Conservation (phyloP, 768 basidiomycete genomes). For the Favolaschia claudopus region DNA sequence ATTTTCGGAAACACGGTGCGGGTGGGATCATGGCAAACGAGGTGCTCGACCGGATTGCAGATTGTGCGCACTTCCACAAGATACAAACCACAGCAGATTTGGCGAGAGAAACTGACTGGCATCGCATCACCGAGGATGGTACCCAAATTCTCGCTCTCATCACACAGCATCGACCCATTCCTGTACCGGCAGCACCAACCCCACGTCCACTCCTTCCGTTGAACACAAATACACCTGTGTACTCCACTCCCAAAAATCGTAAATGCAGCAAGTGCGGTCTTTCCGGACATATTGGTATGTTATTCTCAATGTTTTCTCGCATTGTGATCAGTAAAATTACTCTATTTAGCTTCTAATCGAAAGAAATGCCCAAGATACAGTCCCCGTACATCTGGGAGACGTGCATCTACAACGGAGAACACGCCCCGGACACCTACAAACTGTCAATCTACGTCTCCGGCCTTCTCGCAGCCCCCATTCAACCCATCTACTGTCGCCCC, state of each 20-base stretch:
- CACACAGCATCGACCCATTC: not conserved
- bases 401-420: not conserved
- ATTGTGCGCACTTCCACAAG: slow-evolving; percentile 1
- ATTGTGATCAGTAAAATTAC: not conserved
- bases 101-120: not conserved
- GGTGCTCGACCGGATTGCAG: not conserved
- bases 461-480: too few species aligned
- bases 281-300: not conserved
- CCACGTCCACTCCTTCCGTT: not conserved
- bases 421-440: not conserved
- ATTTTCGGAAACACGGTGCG: not conserved
- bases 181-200: not conserved
- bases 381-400: not conserved
- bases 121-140: not conserved
- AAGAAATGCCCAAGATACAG: not conserved
- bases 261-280: slow-evolving; percentile 1
- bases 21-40: slow-evolving; percentile 1
- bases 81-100: not conserved
- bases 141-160: not conserved
- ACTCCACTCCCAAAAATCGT: not conserved
- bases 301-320: too few species aligned
- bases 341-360: not conserved
- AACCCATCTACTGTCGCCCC: too few species aligned
- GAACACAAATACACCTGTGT: not conserved
- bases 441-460: too few species aligned